Evolutionary conservation across 1,139 yeast genomes (phyloP), one percentile per base, ranked within the genome.

Genomic region (Scheffersomyces illinoinensis): DNA sequence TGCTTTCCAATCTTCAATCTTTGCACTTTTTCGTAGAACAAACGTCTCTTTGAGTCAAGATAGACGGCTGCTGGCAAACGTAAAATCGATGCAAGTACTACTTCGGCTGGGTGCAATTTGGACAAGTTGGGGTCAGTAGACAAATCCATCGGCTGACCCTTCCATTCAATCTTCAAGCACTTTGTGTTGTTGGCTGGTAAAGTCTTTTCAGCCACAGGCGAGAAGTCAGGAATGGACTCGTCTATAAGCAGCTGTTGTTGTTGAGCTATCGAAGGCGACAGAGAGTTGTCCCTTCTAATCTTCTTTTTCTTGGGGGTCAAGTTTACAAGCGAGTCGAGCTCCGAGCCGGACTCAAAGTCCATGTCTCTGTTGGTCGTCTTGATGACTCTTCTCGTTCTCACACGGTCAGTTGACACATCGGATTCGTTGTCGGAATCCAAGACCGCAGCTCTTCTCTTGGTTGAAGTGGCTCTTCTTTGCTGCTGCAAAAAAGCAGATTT

Each of bases 81-180:
- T 69, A 95, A 81, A n/a, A 89, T 89, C 21, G 96, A 89, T 4
- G 98, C 98, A 62, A 95, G 80, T 53, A 85, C 81, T n/a, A 89
- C 82, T 75, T 95, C 99, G 2, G 97, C 97, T 0, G 98, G 97
- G 72, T 93, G 98, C 64, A 95, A 80, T 66, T 88, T 83, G 55
- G 78, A 77, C 57, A 83, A 74, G 65, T 91, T 82, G 26, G 97
- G 96, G 74, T 95, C 98, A 50, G 75, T 70, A 17, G 89, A 81
- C 61, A 95, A 82, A 73, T 91, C 96, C 97, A 95, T 92, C 52
- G 98, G 97, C 67, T 93, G 96, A 12, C 98, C 98, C 77, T 93
- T 93, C 99, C 99, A 95, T 71, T 93, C 98, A 54, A 96, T 91
- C 70, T 89, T 89, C 67, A 95, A 81, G 65, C 93, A 86, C 74